These are phyloP conservation scores for Penicillium soppii DNA, from an alignment of 495 filamentous ascomycete genomes.

Conservation along the genomic window DNA sequence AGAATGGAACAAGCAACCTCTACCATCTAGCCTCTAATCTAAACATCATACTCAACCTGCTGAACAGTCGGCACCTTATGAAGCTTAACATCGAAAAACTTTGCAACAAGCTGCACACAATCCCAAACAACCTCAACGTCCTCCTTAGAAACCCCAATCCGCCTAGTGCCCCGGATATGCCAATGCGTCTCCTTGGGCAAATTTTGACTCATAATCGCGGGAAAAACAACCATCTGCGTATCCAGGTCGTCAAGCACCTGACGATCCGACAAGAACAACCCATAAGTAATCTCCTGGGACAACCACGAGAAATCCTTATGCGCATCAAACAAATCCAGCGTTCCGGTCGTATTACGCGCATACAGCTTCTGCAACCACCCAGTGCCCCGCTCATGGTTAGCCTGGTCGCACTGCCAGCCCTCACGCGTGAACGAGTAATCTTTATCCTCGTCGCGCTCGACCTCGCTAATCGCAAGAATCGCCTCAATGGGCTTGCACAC, in stretches of 20 bases:
- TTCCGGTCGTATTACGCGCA: conserved; percentile 31
- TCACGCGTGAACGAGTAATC: conserved; percentile 49
- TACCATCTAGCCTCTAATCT: neutral
- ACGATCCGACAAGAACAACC: conserved; percentile 55
- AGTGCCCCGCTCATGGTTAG: conserved; percentile 45
- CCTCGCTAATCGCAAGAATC: conserved; percentile 44
- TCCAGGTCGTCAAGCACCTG: conserved; percentile 51
- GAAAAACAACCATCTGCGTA: conserved; percentile 54
- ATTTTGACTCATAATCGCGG: conserved; percentile 61
- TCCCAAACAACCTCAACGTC: conserved; percentile 49
- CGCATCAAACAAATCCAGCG: conserved; percentile 44
- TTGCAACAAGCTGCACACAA: conserved; percentile 37
- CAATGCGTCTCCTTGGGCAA: conserved; percentile 51
- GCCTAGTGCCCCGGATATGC: conserved; percentile 55
- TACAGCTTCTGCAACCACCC: conserved; percentile 48
- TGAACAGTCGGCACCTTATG: conserved; percentile 51
- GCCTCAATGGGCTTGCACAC: conserved; percentile 55
- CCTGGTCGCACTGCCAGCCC: conserved; percentile 43
- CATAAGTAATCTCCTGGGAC: conserved; percentile 52
- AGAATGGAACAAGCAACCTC: too few species aligned
- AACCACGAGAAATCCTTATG: conserved; percentile 50
- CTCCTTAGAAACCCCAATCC: conserved; percentile 49
- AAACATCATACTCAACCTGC: conserved; percentile 44
- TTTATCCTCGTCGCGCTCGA: conserved; percentile 50
- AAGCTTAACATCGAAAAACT: conserved; percentile 35